phyloP scores from a whole-genome alignment of 257 asterid genomes.

The Gentiana dahurica region DNA sequence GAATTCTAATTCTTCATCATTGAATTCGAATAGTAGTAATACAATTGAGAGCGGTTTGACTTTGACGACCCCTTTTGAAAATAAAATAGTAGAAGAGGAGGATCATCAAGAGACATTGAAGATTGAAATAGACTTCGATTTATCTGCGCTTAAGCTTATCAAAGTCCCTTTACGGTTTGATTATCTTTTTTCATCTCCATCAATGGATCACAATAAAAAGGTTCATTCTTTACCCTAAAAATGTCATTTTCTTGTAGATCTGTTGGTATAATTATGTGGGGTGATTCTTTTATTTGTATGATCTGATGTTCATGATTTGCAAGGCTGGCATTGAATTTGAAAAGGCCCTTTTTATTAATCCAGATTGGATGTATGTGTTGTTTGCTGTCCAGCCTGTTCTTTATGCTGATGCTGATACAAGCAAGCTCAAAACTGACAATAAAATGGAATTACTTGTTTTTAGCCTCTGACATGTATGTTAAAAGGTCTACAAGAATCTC shows the following conservation, averaged over 20 bases:
- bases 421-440: too few relatives aligned
- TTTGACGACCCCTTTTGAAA: slow-evolving; percentile 9
- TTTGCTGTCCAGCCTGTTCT: too few relatives aligned
- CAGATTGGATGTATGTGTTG: too few relatives aligned
- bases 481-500: background rate
- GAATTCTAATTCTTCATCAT: slow-evolving; percentile 6
- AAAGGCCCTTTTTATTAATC: too few relatives aligned
- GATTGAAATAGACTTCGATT: slow-evolving; percentile 48
- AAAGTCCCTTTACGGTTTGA: slow-evolving; percentile 56
- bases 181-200: slow-evolving; percentile 28
- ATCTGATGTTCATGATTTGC: too few relatives aligned
- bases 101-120: slow-evolving; percentile 9
- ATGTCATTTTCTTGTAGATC: slow-evolving; percentile 2
- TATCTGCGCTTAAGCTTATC: slow-evolving; percentile 49
- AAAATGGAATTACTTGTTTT: background rate
- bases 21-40: slow-evolving; percentile 15
- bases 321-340: too few relatives aligned
- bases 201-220: slow-evolving; percentile 79
- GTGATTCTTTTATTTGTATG: background rate
- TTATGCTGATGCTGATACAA: too few relatives aligned
- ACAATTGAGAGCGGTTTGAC: slow-evolving; percentile 18
- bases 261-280: background rate
- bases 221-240: slow-evolving; percentile 12
- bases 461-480: background rate
- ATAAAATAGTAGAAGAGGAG: background rate